Evolutionary conservation across 192 early-diverging fungal species (phyloP).

Genomic region (Mortierella alpina): DNA sequence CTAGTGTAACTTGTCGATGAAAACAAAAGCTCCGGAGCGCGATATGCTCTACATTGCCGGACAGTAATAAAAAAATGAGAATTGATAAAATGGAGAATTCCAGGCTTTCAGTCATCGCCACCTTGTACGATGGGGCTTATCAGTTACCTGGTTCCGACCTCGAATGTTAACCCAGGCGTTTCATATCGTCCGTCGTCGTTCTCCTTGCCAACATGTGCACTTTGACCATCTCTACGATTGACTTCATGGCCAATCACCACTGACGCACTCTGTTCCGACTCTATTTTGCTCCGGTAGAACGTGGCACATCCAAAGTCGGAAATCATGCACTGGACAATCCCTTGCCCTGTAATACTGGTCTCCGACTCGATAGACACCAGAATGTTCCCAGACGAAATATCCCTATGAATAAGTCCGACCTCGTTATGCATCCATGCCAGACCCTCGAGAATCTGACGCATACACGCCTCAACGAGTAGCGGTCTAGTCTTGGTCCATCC

Average conservation of each 20-base stretch:
- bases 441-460: constrained; percentile 40
- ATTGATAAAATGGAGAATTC: neutral
- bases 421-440: constrained; percentile 44
- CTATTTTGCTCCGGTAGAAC: neutral
- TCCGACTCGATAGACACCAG: constrained; percentile 12
- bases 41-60: constrained; percentile 46
- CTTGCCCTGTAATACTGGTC: neutral
- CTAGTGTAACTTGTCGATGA: constrained; percentile 53
- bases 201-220: neutral
- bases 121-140: neutral
- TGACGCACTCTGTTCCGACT: neutral
- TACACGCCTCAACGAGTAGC: constrained; percentile 26
- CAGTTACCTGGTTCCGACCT: constrained; percentile 45
- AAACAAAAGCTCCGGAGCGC: constrained; percentile 61
- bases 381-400: constrained; percentile 41
- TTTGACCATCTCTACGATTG: neutral
- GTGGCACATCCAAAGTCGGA: constrained; percentile 49
- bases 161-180: constrained; percentile 31
- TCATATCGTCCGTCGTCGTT: neutral
- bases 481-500: constrained; percentile 44
- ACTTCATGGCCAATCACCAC: neutral
- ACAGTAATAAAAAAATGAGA: neutral
- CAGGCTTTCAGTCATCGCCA: neutral
- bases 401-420: constrained; percentile 35
- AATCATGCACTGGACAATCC: constrained; percentile 38